Percentiles rank a stretch among this genome's conserved stretches.
Conservation (phyloP, 192 early-diverging fungal genomes). For the Backusella australiensis region DNA sequence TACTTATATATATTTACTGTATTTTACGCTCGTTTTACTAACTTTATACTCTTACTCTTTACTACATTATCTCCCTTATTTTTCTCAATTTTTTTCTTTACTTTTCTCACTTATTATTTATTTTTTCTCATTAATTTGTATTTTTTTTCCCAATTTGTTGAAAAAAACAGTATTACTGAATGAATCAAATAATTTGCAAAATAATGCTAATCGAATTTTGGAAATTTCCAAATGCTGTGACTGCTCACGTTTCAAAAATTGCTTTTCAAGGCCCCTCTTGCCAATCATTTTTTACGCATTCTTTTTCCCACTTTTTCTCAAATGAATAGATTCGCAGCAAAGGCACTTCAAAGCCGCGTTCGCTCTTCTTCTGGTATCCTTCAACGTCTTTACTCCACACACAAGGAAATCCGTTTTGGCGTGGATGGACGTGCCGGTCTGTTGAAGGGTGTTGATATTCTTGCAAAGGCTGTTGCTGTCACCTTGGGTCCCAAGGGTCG, state of each 20-base stretch:
- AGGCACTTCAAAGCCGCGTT: constrained; percentile 20
- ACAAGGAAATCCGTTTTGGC: constrained; percentile 97
- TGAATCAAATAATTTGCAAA: no score
- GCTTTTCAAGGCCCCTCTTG: neutral
- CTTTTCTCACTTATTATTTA: no score
- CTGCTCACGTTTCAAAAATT: neutral
- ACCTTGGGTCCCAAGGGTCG: constrained; percentile 99
- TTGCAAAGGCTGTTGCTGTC: constrained; percentile 97
- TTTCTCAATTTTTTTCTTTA: no score
- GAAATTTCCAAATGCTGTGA: neutral
- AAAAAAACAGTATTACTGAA: no score
- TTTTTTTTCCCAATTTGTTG: no score
- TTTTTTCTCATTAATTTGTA: no score
- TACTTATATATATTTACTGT: no score
- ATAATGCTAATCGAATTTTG: neutral
- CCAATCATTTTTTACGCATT: neutral
- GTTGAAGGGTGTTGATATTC: constrained; percentile 91
- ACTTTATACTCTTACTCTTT: no score
- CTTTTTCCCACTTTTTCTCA: neutral
- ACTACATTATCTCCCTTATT: no score
- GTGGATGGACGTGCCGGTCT: constrained; percentile 91
- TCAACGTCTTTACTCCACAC: constrained; percentile 67
- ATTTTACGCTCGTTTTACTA: no score
- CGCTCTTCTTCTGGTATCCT: constrained; percentile 21
- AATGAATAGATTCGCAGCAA: constrained; percentile 32